Conservation (phyloP, 805 yeast genomes). For the Limtongia smithiae region DNA sequence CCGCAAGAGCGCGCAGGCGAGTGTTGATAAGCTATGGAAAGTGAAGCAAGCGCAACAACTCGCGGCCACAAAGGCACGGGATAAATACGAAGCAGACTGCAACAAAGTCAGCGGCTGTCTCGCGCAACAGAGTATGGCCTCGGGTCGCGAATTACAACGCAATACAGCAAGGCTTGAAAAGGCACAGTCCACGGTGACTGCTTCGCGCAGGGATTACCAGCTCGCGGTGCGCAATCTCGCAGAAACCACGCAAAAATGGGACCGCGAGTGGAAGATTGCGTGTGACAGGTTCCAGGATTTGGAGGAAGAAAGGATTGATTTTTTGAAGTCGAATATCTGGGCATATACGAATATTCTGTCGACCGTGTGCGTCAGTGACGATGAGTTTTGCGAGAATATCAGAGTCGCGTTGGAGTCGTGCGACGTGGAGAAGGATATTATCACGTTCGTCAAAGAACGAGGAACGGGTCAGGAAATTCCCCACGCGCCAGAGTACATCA, state of each 20-base stretch:
- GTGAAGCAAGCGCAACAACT: constrained; percentile 42
- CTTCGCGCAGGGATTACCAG: constrained; percentile 52
- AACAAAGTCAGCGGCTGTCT: constrained; percentile 54
- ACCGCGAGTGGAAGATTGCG: constrained; percentile 65
- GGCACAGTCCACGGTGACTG: constrained; percentile 43
- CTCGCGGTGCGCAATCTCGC: constrained; percentile 50
- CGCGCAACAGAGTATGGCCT: constrained; percentile 62
- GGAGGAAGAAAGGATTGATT: constrained; percentile 70
- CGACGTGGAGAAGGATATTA: constrained; percentile 57
- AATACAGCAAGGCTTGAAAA: constrained; percentile 54
- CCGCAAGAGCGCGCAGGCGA: constrained; percentile 54
- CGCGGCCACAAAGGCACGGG: constrained; percentile 38
- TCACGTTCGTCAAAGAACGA: constrained; percentile 48
- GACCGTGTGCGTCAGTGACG: constrained; percentile 72
- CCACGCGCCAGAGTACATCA: constrained; percentile 59
- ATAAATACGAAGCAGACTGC: constrained; percentile 56
- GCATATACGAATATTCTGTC: constrained; percentile 72
- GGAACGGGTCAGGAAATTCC: constrained; percentile 65
- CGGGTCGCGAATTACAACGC: constrained; percentile 69
- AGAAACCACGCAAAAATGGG: constrained; percentile 60
- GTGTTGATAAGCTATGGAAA: constrained; percentile 52
- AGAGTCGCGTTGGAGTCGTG: constrained; percentile 66
- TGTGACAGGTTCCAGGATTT: constrained; percentile 61
- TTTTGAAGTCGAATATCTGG: constrained; percentile 69
- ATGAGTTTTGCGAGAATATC: constrained; percentile 66